These are phyloP conservation scores for Yarrowia galli DNA, from an alignment of 1,139 yeast species.

Conservation along the genomic window DNA sequence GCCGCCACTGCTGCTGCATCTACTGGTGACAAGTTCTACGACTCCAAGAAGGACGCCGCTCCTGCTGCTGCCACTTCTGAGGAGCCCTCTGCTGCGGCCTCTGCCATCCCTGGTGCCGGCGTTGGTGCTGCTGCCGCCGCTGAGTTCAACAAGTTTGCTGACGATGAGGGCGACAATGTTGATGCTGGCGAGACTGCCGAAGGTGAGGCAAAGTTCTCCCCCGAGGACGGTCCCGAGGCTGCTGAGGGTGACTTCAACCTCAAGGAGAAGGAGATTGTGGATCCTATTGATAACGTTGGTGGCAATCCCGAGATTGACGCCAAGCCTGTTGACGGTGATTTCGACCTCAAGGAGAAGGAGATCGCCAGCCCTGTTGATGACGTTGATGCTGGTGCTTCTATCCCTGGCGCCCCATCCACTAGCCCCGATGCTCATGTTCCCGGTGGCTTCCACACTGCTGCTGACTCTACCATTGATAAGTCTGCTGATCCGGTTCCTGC, in stretches of 20 bases:
- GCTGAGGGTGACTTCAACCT: slow-evolving; percentile 27
- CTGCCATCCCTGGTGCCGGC: slow-evolving; percentile 34
- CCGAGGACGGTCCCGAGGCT: slow-evolving; percentile 26
- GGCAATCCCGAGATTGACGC: slow-evolving; percentile 11
- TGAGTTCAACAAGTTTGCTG: slow-evolving; percentile 36
- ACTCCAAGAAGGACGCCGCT: slow-evolving; percentile 30
- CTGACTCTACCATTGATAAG: slow-evolving; percentile 15
- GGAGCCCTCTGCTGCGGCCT: slow-evolving; percentile 30
- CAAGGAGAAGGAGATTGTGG: slow-evolving; percentile 30
- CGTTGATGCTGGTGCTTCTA: slow-evolving; percentile 17
- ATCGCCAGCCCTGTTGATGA: slow-evolving; percentile 9
- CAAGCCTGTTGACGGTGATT: slow-evolving; percentile 22
- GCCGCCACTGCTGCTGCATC: slow-evolving; percentile 19
- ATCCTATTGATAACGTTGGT: slow-evolving; percentile 11
- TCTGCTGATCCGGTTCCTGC: slow-evolving; percentile 31
- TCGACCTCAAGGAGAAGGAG: slow-evolving; percentile 27
- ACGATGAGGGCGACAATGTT: slow-evolving; percentile 27
- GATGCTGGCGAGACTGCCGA: slow-evolving; percentile 30
- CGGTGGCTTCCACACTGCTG: slow-evolving; percentile 29
- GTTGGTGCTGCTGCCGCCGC: slow-evolving; percentile 37
- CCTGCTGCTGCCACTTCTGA: slow-evolving; percentile 1
- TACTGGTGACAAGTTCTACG: slow-evolving; percentile 30
- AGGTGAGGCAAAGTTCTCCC: slow-evolving; percentile 29
- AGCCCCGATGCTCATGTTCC: slow-evolving; percentile 24
- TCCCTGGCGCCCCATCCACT: slow-evolving; percentile 21